These are phyloP conservation scores for Triticum urartu DNA, from an alignment of 176 grass and related monocot genomes.

Conservation along the genomic window DNA sequence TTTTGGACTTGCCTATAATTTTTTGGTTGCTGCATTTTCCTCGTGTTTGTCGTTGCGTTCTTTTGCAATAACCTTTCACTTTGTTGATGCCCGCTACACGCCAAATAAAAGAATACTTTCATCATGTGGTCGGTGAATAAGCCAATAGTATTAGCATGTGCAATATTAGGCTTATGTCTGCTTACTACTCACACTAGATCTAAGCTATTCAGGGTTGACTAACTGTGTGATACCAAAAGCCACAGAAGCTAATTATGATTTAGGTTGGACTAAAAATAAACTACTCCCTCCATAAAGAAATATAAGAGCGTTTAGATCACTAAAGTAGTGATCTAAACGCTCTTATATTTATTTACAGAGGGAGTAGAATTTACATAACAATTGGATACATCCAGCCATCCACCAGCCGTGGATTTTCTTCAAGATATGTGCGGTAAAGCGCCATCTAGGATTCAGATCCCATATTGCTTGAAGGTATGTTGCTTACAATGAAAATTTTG, in stretches of 20 bases:
- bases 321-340: too few species aligned
- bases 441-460: not conserved
- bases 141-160: not conserved
- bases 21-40: not conserved
- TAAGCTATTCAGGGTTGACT: not conserved
- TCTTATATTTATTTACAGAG: too few species aligned
- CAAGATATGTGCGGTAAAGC: not conserved
- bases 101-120: not conserved
- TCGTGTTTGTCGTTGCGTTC: not conserved
- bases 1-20: not conserved
- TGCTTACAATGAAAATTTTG: not conserved
- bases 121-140: not conserved
- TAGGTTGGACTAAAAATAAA: not conserved
- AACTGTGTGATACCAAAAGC: not conserved
- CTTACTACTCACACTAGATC: not conserved
- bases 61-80: not conserved
- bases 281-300: too few species aligned
- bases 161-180: not conserved
- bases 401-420: not conserved
- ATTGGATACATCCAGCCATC: not conserved
- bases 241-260: not conserved
- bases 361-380: not conserved
- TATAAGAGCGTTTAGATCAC: too few species aligned
- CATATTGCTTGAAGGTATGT: not conserved
- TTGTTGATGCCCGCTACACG: not conserved